Base-by-base conservation (phyloP, 176 grass and related monocot species). In the Avena insularis region DNA sequence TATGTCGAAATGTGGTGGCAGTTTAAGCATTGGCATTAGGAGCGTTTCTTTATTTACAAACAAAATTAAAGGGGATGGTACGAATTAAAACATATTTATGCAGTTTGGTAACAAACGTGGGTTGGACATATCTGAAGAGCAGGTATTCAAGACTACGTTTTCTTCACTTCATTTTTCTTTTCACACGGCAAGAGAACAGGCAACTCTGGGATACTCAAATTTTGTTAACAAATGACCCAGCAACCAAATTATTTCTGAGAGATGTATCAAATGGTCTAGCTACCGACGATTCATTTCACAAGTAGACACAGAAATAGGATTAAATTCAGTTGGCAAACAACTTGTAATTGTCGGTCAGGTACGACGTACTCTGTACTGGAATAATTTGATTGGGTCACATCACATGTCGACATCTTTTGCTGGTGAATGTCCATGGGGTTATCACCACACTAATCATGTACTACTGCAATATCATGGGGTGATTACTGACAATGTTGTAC, bases 361-460 rank as follows among this genome's bases (percentile, higher is more conserved):
- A 54, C 50, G n/a, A 71, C 20, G 40, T 43, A 43, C 58, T 82
- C 11, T 62, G 3, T 53, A 75, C 69, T 20, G 75, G 71, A 57
- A 83, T 60, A 56, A 50, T 51, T 51, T 51, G 21, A 55, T 43
- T 19, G 25, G 14, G 49, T 51, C 25, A 13, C 59, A 69, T 85
- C 82, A 36, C 51, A 12, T 12, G 88, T 82, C 60, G 9, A 33
- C 77, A 8, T 87, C 75, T 31, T 79, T 46, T 15, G 25, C n/a
- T 70, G 60, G 51, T 77, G 69, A 85, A 88, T 64, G 69, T 61
- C 61, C 31, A 82, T 76, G 82, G 17, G 68, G 74, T 53, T 77
- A 84, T 75, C 10, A 13, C 61, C 58, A 77, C 16, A 62, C 27
- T 65, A 85, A 85, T 29, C 51, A 81, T 80, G 69, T 56, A 66